These are phyloP conservation scores for Magnusiomyces tetraspermus DNA, from an alignment of 1,139 yeast genomes.

Conservation along the genomic window DNA sequence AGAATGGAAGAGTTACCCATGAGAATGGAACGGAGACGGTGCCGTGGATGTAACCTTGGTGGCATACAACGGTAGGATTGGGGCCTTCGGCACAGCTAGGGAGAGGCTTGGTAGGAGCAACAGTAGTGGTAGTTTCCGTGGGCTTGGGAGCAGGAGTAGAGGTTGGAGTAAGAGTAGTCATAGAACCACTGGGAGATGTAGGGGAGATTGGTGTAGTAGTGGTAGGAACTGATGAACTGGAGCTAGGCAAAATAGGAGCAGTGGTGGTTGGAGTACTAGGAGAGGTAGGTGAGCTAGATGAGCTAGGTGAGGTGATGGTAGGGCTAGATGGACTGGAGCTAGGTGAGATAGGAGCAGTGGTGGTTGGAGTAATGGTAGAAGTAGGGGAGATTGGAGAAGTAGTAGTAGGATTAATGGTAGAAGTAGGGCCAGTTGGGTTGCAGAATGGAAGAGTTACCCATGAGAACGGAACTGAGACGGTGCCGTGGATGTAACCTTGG, in stretches of 20 bases:
- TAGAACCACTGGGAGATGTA: neutral
- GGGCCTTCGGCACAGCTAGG: neutral
- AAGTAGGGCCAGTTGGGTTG: neutral
- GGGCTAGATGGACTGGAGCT: slow-evolving; percentile 4
- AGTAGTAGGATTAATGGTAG: neutral
- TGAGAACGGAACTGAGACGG: neutral
- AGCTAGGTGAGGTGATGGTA: slow-evolving; percentile 4
- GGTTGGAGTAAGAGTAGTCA: neutral
- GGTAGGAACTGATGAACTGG: slow-evolving; percentile 7
- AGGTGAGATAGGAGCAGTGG: slow-evolving; percentile 13
- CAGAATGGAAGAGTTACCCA: neutral
- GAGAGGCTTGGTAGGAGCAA: neutral
- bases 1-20: neutral
- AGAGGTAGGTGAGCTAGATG: slow-evolving; percentile 14
- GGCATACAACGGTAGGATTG: neutral
- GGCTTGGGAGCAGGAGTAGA: neutral
- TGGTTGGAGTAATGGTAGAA: slow-evolving; percentile 14
- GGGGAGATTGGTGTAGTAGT: slow-evolving; percentile 3
- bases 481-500: neutral
- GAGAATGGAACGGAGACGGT: neutral
- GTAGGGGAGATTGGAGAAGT: neutral
- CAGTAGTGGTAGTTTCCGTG: neutral
- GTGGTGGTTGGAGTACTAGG: slow-evolving; percentile 13
- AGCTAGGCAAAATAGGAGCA: slow-evolving; percentile 9
- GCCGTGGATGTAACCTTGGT: neutral